Percentiles rank a stretch among this genome's conserved stretches.
Conservation (phyloP, 352 stramenopile species). For the Phytophthora boehmeriae region DNA sequence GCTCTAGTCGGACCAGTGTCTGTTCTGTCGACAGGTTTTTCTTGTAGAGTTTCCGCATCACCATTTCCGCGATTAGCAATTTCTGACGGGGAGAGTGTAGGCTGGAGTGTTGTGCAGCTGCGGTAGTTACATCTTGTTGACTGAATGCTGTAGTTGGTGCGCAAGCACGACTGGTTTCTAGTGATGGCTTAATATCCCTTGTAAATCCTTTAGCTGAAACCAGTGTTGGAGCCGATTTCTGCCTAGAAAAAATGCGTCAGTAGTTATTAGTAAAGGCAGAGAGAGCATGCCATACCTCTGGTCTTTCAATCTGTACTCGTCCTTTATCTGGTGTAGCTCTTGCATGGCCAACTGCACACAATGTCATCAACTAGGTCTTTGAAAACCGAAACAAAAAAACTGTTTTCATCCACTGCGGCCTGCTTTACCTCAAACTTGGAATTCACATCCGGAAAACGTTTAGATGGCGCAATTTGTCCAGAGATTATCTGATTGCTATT, state of each 20-base stretch:
- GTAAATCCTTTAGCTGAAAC: not conserved
- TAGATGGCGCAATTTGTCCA: not conserved
- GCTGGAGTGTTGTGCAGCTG: slow-evolving; percentile 8
- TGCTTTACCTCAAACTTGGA: slow-evolving; percentile 49
- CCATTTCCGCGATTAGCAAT: slow-evolving; percentile 58
- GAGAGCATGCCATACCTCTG: slow-evolving; percentile 27
- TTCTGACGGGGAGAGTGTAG: slow-evolving; percentile 49
- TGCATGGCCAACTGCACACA: slow-evolving; percentile 47
- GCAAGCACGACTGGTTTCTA: not conserved
- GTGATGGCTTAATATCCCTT: not conserved
- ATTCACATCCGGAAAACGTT: slow-evolving; percentile 36
- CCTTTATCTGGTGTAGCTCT: slow-evolving; percentile 56
- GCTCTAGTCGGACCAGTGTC: slow-evolving; percentile 25
- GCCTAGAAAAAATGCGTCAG: slow-evolving; percentile 14
- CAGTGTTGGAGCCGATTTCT: slow-evolving; percentile 31
- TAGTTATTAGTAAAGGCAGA: not conserved
- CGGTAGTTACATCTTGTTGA: not conserved
- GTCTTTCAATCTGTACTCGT: slow-evolving; percentile 40
- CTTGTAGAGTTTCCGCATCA: slow-evolving; percentile 66
- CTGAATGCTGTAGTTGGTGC: not conserved
- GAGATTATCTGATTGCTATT: not conserved
- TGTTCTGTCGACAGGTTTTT: slow-evolving; percentile 56
- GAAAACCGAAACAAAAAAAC: not conserved
- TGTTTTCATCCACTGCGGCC: not conserved
- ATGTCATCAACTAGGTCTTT: not conserved